phyloP scores from a whole-genome alignment of 164 flowering plant genomes.

The Liquidambar formosana region DNA sequence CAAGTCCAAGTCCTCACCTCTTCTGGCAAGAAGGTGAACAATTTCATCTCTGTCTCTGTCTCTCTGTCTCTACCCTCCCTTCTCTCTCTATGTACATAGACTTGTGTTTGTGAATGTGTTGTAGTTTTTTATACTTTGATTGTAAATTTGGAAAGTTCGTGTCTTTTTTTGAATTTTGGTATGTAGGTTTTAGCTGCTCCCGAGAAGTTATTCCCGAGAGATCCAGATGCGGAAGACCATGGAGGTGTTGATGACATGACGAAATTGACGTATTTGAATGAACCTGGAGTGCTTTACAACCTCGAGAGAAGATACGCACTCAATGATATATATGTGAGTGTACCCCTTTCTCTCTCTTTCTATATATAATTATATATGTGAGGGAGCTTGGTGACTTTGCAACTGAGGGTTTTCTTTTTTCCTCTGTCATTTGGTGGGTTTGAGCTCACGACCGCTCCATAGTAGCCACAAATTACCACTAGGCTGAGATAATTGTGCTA shows the following conservation, averaged over 20 bases:
- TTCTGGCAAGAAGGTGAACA: slow-evolving; percentile 68
- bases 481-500: too few relatives aligned
- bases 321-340: slow-evolving; percentile 93
- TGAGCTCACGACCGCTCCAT: too few relatives aligned
- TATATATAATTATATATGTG: too few relatives aligned
- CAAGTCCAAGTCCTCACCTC: slow-evolving; percentile 55
- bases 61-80: too few relatives aligned
- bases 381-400: too few relatives aligned
- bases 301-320: slow-evolving; percentile 83
- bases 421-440: too few relatives aligned
- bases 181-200: slow-evolving; percentile 52
- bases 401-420: too few relatives aligned
- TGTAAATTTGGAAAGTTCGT: neutral
- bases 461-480: too few relatives aligned
- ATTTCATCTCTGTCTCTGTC: neutral
- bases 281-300: slow-evolving; percentile 93
- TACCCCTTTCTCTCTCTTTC: neutral
- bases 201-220: slow-evolving; percentile 69
- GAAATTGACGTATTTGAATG: slow-evolving; percentile 89
- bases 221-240: slow-evolving; percentile 80
- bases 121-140: neutral
- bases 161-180: neutral
- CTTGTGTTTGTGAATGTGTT: neutral
- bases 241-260: slow-evolving; percentile 99
- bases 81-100: too few relatives aligned